Evolutionary conservation across 2,329 filamentous ascomycete genomes (phyloP), one percentile per base, ranked within the genome.

Genomic region (Claviceps arundinis): DNA sequence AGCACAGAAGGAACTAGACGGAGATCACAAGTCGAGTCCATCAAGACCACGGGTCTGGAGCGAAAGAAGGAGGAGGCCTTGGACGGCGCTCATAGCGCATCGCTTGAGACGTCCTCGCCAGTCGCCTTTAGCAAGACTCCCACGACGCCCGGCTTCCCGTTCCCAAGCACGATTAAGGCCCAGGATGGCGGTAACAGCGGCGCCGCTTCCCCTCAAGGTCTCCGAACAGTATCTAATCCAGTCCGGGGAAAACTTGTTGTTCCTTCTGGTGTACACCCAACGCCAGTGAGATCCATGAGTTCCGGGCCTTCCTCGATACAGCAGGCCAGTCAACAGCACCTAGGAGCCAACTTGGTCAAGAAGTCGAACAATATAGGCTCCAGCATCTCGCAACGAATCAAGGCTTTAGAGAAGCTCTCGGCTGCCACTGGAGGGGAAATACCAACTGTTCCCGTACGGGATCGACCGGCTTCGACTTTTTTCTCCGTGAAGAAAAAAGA

Each of bases 301-400:
- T 74, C 76, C 3, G 76, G 80, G 22, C 73, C 78, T 7, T 74
- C 76, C 13, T 80, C 73, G 58, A 59, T 79, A 52, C 76, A 78
- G 58, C 77, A 72, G 54, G 69, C 77, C 47, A 71, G 70, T 7
- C 78, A 76, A 56, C 77, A 72, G 30, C 65, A 72, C 34, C 65
- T 63, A 45, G 67, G 67, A 14, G 64, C 77, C 14, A 75, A 76
- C 50, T 62, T 84, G 48, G 71, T 76, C 47, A 66, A 64, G 52
- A 94, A 90, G 65, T 76, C 84, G 57, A 52, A 48, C 38, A 93
- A 87, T 61, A 79, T 97, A 24, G 90, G 89, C 7, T 89, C 87
- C 8, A 89, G 88, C 59, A 96, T 98, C 55, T 94, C 91, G 3
- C 88, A 91, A 65, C 84, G 93, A 43, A 97, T 97, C 65, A 94